A percentile compares a stretch with the other conserved stretches of the same genome.
Conservation (phyloP, 352 stramenopile genomes). For the Phytophthora melonis region DNA sequence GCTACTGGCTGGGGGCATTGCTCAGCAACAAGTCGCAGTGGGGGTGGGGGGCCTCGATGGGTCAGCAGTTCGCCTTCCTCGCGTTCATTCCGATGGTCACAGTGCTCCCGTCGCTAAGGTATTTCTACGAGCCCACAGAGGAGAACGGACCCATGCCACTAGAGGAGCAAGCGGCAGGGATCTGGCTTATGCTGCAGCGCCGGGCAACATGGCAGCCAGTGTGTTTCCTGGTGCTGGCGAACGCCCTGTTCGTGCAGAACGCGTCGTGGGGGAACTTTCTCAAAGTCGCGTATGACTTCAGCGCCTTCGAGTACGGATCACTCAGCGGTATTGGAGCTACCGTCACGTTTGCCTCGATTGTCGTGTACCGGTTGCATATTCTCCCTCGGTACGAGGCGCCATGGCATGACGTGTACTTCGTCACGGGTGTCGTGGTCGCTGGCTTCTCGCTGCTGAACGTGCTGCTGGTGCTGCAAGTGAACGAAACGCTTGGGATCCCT, state of each 20-base stretch:
- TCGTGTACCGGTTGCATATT: slow-evolving; percentile 64
- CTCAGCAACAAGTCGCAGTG: slow-evolving; percentile 68
- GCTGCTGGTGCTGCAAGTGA: slow-evolving; percentile 70
- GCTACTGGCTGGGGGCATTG: slow-evolving; percentile 72
- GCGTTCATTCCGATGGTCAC: slow-evolving; percentile 65
- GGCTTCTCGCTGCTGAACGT: slow-evolving; percentile 80
- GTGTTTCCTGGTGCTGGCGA: slow-evolving; percentile 72
- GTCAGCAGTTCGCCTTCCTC: slow-evolving; percentile 69
- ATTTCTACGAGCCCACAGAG: slow-evolving; percentile 61
- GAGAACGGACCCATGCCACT: slow-evolving; percentile 38
- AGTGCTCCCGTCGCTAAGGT: slow-evolving; percentile 64
- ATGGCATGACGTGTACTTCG: slow-evolving; percentile 74
- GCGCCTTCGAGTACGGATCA: slow-evolving; percentile 82
- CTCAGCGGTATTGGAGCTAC: slow-evolving; percentile 72
- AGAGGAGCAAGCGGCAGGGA: slow-evolving; percentile 43
- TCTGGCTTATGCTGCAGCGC: slow-evolving; percentile 74
- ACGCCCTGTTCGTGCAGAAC: slow-evolving; percentile 76
- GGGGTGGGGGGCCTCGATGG: slow-evolving; percentile 68
- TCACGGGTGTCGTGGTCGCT: slow-evolving; percentile 65
- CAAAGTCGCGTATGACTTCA: slow-evolving; percentile 72
- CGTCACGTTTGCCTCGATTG: slow-evolving; percentile 71
- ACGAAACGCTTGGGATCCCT: slow-evolving; percentile 64
- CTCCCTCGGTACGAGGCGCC: slow-evolving; percentile 48
- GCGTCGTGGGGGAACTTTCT: slow-evolving; percentile 86
- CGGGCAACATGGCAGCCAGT: slow-evolving; percentile 82